Evolutionary conservation across 139 green algal species (phyloP).

Genomic region (Bryopsis sp.): DNA sequence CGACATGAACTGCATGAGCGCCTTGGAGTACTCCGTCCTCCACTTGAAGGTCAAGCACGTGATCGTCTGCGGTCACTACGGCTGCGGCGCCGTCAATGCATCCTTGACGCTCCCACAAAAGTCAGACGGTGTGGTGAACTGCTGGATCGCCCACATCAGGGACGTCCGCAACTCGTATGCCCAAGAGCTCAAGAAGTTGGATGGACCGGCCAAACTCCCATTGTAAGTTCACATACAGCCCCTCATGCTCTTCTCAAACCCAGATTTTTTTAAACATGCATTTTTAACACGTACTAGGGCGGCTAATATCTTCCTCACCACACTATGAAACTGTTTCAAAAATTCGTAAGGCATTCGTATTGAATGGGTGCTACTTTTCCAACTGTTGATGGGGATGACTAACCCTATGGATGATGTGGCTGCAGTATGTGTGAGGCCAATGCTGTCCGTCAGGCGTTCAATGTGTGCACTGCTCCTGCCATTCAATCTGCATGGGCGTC

Average conservation of each 20-base stretch:
- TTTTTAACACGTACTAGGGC: no score
- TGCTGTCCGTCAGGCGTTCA: slow-evolving; percentile 57
- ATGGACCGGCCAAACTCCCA: slow-evolving; percentile 9
- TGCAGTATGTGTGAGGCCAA: slow-evolving; percentile 63
- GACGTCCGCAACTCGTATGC: slow-evolving; percentile 31
- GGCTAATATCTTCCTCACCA: no score
- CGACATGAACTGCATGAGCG: slow-evolving; percentile 70
- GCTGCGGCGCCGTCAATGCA: slow-evolving; percentile 55
- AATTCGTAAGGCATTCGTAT: no score
- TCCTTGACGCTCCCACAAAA: slow-evolving; percentile 47
- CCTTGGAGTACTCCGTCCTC: slow-evolving; percentile 63
- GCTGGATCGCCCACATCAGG: slow-evolving; percentile 68
- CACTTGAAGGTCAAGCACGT: slow-evolving; percentile 69
- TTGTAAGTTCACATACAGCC: no score
- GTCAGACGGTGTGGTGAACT: slow-evolving; percentile 57
- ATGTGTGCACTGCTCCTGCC: slow-evolving; percentile 57
- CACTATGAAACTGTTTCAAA: no score
- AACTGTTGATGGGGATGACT: no score
- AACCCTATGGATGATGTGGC: no score
- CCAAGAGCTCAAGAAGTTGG: slow-evolving; percentile 10
- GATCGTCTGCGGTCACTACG: slow-evolving; percentile 75
- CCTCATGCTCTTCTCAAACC: no score
- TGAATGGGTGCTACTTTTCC: no score
- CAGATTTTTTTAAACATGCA: no score
- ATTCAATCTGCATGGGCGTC: slow-evolving; percentile 67